A percentile compares a stretch with the other conserved stretches of the same genome.
These are phyloP conservation scores for Paramecium caudatum DNA, from an alignment of 73 alveolate genomes.

Conservation along the genomic window DNA sequence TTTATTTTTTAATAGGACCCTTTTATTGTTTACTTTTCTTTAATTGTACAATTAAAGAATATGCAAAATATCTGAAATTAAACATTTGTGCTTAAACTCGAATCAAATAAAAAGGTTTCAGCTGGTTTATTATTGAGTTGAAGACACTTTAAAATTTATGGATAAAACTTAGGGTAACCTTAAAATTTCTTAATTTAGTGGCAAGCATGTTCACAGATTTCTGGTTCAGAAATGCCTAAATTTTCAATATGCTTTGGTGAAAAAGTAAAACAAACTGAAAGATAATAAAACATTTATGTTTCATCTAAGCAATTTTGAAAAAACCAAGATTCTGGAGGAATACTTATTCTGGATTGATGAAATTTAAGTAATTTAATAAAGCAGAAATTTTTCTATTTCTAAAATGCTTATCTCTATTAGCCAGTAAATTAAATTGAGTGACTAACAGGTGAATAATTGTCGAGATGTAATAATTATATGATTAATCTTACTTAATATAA, in stretches of 20 bases:
- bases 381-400: no score
- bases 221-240: background rate
- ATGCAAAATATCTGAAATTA: background rate
- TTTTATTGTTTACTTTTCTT: background rate
- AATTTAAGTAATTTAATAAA: no score
- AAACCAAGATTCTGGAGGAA: constrained; percentile 47
- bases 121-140: background rate
- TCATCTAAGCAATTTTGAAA: constrained; percentile 2
- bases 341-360: no score
- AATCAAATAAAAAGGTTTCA: background rate
- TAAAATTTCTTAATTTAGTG: constrained; percentile 23
- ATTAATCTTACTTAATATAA: background rate
- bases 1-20: background rate
- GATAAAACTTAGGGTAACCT: background rate
- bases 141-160: background rate
- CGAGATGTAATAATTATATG: background rate
- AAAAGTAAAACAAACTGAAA: background rate
- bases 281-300: background rate
- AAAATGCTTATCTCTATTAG: no score
- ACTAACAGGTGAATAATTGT: constrained; percentile 33
- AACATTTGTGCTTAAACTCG: background rate
- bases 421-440: no score
- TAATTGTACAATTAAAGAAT: constrained; percentile 9
- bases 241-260: constrained; percentile 34
- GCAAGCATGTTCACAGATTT: background rate